Percentiles rank a stretch among this genome's conserved stretches.
These are phyloP conservation scores for Stentor coeruleus DNA, from an alignment of 73 alveolate genomes.

Conservation along the genomic window DNA sequence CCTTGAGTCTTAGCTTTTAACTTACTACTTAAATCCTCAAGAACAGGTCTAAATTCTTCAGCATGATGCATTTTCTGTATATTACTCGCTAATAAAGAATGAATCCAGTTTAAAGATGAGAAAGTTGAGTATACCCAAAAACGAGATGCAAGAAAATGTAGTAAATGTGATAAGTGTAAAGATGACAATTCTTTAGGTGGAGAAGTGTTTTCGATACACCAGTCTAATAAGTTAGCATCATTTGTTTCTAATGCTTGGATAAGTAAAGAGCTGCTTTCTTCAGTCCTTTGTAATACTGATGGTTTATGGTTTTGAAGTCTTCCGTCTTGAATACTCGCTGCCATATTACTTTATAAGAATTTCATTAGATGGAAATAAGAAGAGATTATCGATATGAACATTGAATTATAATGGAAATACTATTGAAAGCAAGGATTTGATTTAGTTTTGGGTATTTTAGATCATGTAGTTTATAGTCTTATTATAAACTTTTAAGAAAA, in stretches of 20 bases:
- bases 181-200: neutral
- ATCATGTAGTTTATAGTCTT: no score
- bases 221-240: neutral
- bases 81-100: neutral
- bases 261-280: neutral
- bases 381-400: no score
- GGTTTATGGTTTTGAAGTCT: neutral
- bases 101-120: neutral
- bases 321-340: conserved; percentile 3
- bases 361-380: no score
- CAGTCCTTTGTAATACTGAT: neutral
- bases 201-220: conserved; percentile 11
- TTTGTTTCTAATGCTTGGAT: conserved; percentile 10
- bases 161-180: neutral
- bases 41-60: neutral
- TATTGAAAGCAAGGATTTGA: no score
- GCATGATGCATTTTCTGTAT: neutral
- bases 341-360: no score
- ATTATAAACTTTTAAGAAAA: no score
- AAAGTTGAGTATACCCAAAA: neutral
- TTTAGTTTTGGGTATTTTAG: no score
- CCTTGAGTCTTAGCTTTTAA: conserved; percentile 14
- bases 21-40: neutral
- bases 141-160: neutral
- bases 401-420: no score